Base-by-base conservation (phyloP, 2,329 filamentous ascomycete species). In the Aphanoascus verrucosus region DNA sequence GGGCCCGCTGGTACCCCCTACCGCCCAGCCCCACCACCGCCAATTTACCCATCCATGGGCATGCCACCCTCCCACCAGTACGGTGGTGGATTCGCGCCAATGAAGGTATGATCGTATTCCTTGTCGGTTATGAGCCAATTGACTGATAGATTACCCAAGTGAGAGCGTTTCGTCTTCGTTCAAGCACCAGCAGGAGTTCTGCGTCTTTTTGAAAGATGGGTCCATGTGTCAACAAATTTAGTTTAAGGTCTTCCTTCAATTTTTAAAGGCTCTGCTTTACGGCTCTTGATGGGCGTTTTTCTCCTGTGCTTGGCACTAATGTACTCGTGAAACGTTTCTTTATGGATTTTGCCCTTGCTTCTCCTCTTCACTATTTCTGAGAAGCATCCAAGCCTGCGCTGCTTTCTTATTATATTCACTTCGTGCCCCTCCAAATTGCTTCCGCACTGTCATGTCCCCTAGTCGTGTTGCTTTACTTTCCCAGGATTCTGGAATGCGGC, bases 1-100 rank as follows among this genome's bases (percentile, higher is more conserved):
- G 93, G 93, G 55, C 84, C 84, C 52, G 93, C 94, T 56, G 93
- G 93, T 61, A 97, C 93, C 62, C 93, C 93, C 55, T 97, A 98
- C 75, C 86, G 93, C 59, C 93, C 93, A 58, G 93, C 93, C 49
- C 93, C 93, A 57, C 84, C 84, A 42, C 84, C 84, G 62, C 84
- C 84, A 37, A 83, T 86, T 65, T 86, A 83, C 69, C 82, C 82
- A 53, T 77, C 78, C 58, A 84, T 84, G 80, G 81, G 80, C 60
- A 83, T 84, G 76, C 78, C 80, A 58, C 80, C 80, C 20, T 72
- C 76, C 61, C 76, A 83, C 67, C 78, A 78, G 55, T 83, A 82
- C 65, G 69, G 68, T 58, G 77, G 77, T 65, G 81, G 80, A 65
- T 84, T 81, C 72, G 79, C 80, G 65, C 81, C 81, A 56, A 81